Percentiles rank a stretch among this genome's conserved stretches.
phyloP scores from a whole-genome alignment of 140 eudicot species.

The Oenanthe javanica region DNA sequence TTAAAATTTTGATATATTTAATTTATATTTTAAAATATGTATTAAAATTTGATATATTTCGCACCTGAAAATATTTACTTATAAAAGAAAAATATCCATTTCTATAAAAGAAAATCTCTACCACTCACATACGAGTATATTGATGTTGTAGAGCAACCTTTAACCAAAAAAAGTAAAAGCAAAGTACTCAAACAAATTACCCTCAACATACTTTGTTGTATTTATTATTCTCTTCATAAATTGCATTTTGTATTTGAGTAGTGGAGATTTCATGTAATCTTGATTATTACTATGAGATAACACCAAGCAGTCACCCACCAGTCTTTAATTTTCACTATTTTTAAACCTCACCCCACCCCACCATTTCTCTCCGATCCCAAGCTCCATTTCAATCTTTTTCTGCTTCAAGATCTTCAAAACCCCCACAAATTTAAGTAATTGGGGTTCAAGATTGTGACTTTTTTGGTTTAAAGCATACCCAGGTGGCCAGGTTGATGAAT shows the following conservation, averaged over 20 bases:
- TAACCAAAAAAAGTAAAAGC: too few species aligned
- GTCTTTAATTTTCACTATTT: constrained; percentile 2
- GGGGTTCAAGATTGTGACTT: background rate
- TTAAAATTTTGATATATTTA: too few species aligned
- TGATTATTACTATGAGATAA: background rate
- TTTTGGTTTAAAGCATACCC: background rate
- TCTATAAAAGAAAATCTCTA: too few species aligned
- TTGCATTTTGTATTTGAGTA: background rate
- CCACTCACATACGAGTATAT: too few species aligned
- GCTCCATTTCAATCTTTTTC: background rate
- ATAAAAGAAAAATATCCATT: too few species aligned
- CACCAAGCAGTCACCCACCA: background rate
- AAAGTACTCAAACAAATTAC: too few species aligned
- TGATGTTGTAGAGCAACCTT: too few species aligned
- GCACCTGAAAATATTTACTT: too few species aligned
- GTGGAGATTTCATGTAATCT: background rate
- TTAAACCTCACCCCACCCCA: background rate
- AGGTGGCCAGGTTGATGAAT: background rate
- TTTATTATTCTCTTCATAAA: background rate
- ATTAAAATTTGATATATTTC: too few species aligned
- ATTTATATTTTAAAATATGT: too few species aligned
- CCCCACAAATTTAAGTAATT: constrained; percentile 10
- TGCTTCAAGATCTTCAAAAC: constrained; percentile 15
- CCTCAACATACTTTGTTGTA: background rate
- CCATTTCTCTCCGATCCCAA: background rate